These are phyloP conservation scores for Multifurca ochricompacta DNA, from an alignment of 768 basidiomycete species.

Conservation along the genomic window DNA sequence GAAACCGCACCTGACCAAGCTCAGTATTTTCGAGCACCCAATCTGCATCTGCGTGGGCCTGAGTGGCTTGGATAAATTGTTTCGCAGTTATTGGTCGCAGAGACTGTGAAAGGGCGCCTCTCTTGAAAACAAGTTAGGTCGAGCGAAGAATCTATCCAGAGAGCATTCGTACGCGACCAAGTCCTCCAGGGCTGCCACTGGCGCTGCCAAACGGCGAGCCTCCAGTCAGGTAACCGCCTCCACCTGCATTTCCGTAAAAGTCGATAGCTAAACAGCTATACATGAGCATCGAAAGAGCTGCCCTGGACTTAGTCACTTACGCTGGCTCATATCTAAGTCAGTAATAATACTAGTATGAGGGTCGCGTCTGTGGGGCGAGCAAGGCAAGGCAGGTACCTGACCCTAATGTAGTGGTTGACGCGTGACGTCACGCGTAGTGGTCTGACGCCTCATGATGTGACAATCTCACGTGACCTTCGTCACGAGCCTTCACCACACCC, in stretches of 20 bases:
- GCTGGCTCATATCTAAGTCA: slow-evolving; percentile 11
- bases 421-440: slow-evolving; percentile 19
- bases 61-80: slow-evolving; percentile 68
- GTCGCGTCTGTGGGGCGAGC: no score
- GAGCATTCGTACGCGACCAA: slow-evolving; percentile 34
- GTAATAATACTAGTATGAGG: no score
- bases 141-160: neutral
- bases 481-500: no score
- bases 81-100: slow-evolving; percentile 70
- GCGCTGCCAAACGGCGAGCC: slow-evolving; percentile 52
- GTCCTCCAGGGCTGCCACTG: slow-evolving; percentile 53
- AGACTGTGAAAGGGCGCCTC: slow-evolving; percentile 35
- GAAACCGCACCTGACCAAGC: slow-evolving; percentile 62
- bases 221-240: slow-evolving; percentile 52
- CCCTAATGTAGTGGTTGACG: no score
- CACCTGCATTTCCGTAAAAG: slow-evolving; percentile 36
- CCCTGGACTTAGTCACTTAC: slow-evolving; percentile 5
- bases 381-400: no score
- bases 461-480: neutral
- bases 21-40: slow-evolving; percentile 78
- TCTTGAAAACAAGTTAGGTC: slow-evolving; percentile 24
- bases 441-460: slow-evolving; percentile 10
- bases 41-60: slow-evolving; percentile 82
- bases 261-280: slow-evolving; percentile 17
- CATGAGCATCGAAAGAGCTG: slow-evolving; percentile 41